Percentiles rank a stretch among this genome's conserved stretches.
Evolutionary conservation across 2,329 filamentous ascomycete species (phyloP).

Genomic region (Mollisiaceae sp.): DNA sequence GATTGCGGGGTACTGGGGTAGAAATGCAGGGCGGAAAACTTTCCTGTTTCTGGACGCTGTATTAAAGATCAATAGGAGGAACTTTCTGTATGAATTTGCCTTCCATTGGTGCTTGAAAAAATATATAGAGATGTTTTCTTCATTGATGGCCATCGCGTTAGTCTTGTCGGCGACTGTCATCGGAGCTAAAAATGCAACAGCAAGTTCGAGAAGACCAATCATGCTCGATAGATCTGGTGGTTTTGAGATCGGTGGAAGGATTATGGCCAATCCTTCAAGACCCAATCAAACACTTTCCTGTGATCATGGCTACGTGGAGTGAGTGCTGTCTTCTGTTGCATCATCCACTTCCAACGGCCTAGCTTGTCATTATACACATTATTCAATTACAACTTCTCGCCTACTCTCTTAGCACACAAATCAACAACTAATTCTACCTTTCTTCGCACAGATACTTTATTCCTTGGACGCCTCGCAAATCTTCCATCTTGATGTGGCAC

Average conservation of each 20-base stretch:
- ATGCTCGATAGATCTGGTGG: conserved; percentile 20
- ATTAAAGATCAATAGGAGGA: no score
- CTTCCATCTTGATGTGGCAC: conserved; percentile 29
- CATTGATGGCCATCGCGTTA: no score
- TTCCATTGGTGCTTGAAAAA: no score
- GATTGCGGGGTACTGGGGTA: no score
- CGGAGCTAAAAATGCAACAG: not conserved
- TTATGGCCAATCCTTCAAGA: conserved; percentile 9
- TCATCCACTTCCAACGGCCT: not conserved
- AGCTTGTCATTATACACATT: no score
- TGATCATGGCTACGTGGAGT: conserved; percentile 28
- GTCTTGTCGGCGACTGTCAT: no score
- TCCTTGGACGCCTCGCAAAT: conserved; percentile 19
- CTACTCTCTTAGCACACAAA: not conserved
- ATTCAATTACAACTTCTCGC: not conserved
- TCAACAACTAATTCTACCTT: no score
- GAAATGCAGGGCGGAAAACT: no score
- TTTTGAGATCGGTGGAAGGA: conserved; percentile 23
- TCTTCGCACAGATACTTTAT: conserved; percentile 18
- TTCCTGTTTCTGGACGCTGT: no score
- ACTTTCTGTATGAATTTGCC: no score
- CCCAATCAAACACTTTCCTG: conserved; percentile 23
- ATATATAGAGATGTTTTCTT: no score
- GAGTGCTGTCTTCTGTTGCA: not conserved
- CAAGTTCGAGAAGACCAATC: conserved; percentile 17